Percentiles rank a stretch among this genome's conserved stretches.
These are phyloP conservation scores for Marasmius sp. DNA, from an alignment of 1,284 basidiomycete species.

Conservation along the genomic window DNA sequence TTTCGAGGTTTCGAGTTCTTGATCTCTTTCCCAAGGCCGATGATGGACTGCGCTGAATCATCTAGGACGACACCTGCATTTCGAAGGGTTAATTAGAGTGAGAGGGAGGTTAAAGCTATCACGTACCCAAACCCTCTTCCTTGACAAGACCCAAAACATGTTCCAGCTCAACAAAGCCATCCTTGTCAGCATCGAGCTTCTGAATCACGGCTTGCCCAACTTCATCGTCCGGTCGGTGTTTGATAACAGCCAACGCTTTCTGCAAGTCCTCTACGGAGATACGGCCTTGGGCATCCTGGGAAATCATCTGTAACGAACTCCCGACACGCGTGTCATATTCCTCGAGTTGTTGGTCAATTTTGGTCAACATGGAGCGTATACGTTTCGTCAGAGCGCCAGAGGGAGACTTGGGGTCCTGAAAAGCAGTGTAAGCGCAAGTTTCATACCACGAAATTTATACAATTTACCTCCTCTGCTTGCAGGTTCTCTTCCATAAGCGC, in stretches of 20 bases:
- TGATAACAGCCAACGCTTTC: conserved; percentile 91
- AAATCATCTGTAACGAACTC: conserved; percentile 91
- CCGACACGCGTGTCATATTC: conserved; percentile 94
- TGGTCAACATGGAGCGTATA: conserved; percentile 93
- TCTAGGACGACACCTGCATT: conserved; percentile 66
- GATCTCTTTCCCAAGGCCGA: conserved; percentile 75
- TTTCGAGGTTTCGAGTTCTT: conserved; percentile 78
- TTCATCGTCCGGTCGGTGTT: conserved; percentile 90
- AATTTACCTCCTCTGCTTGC: conserved; percentile 74
- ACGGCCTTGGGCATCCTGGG: conserved; percentile 87
- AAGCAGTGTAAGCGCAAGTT: conserved; percentile 2
- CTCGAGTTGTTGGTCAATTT: conserved; percentile 91
- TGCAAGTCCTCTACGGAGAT: conserved; percentile 90
- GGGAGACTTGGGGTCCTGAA: conserved; percentile 74
- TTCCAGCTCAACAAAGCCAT: conserved; percentile 90
- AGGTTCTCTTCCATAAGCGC: conserved; percentile 91
- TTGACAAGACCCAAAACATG: conserved; percentile 79
- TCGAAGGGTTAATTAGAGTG: conserved; percentile 6
- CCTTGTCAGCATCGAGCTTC: conserved; percentile 95
- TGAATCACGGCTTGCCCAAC: conserved; percentile 88
- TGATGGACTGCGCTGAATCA: conserved; percentile 70
- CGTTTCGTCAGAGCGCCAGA: conserved; percentile 88
- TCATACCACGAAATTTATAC: background rate
- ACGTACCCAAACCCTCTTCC: conserved; percentile 75
- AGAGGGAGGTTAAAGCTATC: conserved; percentile 1